Evolutionary conservation across 2,329 filamentous ascomycete species (phyloP), one percentile per base, ranked within the genome.

Genomic region (Ascochyta pisi): DNA sequence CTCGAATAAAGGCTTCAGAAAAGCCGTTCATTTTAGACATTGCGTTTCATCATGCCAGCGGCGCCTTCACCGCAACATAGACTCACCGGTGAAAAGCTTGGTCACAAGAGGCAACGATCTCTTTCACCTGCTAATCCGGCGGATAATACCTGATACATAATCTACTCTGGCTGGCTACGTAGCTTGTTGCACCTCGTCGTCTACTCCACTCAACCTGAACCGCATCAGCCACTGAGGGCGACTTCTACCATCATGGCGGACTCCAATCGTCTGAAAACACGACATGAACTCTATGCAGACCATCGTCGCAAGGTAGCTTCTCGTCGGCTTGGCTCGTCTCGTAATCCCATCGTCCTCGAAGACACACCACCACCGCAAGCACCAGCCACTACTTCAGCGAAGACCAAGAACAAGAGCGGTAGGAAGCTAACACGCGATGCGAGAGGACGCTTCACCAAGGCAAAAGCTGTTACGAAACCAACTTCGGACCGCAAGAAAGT

Each of bases 221-320:
- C 41, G 19, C 23, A 10, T 15, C 42, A 29, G 9, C 16, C 1
- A 29, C 8, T 23, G 19, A 38, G 15, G 19, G 16, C 16, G 9
- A 23, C 8, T 10, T 23, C 19, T 6, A 23, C 10, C 12, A 27
- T 13, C 31, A 66, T 65, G 61, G 53, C 61, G 22, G 55, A 58
- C 22, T 51, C 44, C 33, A 62, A 57, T 10, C 58, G 57, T 6
- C 47, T 63, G 4, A 23, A 31, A 33, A 22, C 33, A 13, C 54
- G 16, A 13, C 50, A 58, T 26, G 50, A 49, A 13, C 48, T 38
- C 16, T 52, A 54, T 15, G 50, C 57, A 13, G 35, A 50, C 40
- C 57, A 63, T 50, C 24, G 24, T 15, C 26, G 5, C 1, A 6
- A 22, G 3, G 34, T 12, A 24, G 3, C 35, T 16, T 9, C 19